Evolutionary conservation across 768 basidiomycete species (phyloP), one percentile per base, ranked within the genome.

Genomic region (Agrocybe pediades): DNA sequence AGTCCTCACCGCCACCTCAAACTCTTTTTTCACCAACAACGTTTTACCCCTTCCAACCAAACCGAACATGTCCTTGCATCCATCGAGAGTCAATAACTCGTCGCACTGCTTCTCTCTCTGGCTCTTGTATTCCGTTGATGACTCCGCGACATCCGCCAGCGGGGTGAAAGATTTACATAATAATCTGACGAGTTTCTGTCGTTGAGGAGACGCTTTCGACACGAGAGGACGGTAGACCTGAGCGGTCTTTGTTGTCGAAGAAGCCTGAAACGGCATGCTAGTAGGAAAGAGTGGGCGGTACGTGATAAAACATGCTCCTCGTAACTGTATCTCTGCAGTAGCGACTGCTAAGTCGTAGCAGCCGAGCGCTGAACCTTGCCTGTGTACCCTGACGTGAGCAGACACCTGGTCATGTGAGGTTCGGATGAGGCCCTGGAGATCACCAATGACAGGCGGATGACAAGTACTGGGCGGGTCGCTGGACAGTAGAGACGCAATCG

Each of bases 81-180:
- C 86, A 20, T 89, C 78, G 74, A 95, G 83, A 20, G 71, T 76
- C 59, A 90, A 69, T 27, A 94, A 71, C 61, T 82, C 82, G 40
- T 82, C 79, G 63, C 95, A 98, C 83, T 86, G 94, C 49, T 70
- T 73, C 48, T 81, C 83, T 67, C 69, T 53, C 75, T 88, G 70
- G 73, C 76, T 56, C 68, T 75, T 70, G 56, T 70, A 82, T 24
- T 80, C 69, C 15, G 62, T 53, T 11, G 64, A 65, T 9, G 68
- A 67, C 41, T 64, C 64, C 20, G 62, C 63, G 20, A 50, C 41
- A 21, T 69, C 68, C 0, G 66, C 79, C 27, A 86, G 68, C 43
- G 81, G 80, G 9, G 86, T 82, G 64, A 94, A 88, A 1, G 92
- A 85, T 63, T 87, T 85, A 66, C 95, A 96, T 41, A 87, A 72